phyloP scores from a whole-genome alignment of 1,284 basidiomycete genomes.

The Amanita bisporigera region DNA sequence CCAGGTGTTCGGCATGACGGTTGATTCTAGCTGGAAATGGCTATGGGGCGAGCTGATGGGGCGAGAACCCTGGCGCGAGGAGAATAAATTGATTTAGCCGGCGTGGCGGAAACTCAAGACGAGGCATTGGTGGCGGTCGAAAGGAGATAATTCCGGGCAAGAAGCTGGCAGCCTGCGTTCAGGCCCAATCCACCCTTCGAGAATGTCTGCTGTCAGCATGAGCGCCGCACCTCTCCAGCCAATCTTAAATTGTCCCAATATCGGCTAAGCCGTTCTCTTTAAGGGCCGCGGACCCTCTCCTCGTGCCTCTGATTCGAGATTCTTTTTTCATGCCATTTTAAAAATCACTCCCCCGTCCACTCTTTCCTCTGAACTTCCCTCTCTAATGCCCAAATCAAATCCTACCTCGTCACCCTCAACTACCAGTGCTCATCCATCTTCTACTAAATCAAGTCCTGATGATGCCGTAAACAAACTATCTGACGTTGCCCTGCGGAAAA shows the following conservation, averaged over 20 bases:
- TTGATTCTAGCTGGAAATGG: slow-evolving; percentile 41
- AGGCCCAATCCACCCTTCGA: slow-evolving; percentile 47
- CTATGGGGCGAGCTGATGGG: slow-evolving; percentile 28
- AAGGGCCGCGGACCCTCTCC: slow-evolving; percentile 62
- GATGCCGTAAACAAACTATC: slow-evolving; percentile 44
- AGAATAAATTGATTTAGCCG: slow-evolving; percentile 26
- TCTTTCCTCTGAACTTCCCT: slow-evolving; percentile 43
- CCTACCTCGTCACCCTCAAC: slow-evolving; percentile 44
- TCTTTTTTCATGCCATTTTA: slow-evolving; percentile 65
- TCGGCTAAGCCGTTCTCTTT: slow-evolving; percentile 52
- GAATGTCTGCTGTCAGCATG: slow-evolving; percentile 49
- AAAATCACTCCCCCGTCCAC: slow-evolving; percentile 42
- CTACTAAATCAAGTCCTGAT: slow-evolving; percentile 45
- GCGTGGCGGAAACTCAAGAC: slow-evolving; percentile 30
- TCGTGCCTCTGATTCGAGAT: slow-evolving; percentile 65
- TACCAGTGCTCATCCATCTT: slow-evolving; percentile 30
- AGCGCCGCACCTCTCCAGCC: slow-evolving; percentile 51
- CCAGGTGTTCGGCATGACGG: slow-evolving; percentile 21
- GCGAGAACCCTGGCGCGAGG: slow-evolving; percentile 33
- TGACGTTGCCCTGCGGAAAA: slow-evolving; percentile 76
- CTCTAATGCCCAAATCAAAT: slow-evolving; percentile 53
- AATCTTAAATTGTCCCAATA: slow-evolving; percentile 55
- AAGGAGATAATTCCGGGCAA: slow-evolving; percentile 46
- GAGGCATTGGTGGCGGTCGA: slow-evolving; percentile 29
- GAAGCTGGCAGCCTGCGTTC: slow-evolving; percentile 36